Percentiles rank a stretch among this genome's conserved stretches.
These are phyloP conservation scores for Alternaria longipes DNA, from an alignment of 2,329 filamentous ascomycete genomes.

Conservation along the genomic window DNA sequence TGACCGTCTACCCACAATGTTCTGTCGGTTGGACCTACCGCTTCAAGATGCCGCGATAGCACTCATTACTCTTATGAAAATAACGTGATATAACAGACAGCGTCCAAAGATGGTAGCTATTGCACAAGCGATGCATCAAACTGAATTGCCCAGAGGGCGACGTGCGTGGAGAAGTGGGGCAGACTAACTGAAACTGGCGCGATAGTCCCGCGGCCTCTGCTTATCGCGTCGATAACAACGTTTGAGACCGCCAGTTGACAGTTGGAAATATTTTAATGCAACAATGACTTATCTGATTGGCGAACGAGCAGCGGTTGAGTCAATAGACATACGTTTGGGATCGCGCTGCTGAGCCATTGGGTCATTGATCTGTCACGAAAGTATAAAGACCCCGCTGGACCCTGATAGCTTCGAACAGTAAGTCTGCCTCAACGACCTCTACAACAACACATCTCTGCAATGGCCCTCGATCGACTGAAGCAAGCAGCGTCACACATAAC, in stretches of 20 bases:
- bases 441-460: slow-evolving; percentile 42
- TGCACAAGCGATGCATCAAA: slow-evolving; percentile 17
- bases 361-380: slow-evolving; percentile 10
- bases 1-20: not conserved
- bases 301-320: not conserved
- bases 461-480: slow-evolving; percentile 71
- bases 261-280: slow-evolving; percentile 5
- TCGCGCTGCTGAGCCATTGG: slow-evolving; percentile 1
- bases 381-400: slow-evolving; percentile 36
- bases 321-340: not conserved
- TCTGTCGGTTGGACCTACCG: slow-evolving; percentile 5
- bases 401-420: slow-evolving; percentile 18
- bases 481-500: slow-evolving; percentile 70
- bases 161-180: slow-evolving; percentile 21
- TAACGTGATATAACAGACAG: not conserved
- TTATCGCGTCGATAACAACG: slow-evolving; percentile 24
- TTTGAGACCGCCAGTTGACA: slow-evolving; percentile 13
- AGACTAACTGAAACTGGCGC: slow-evolving; percentile 14
- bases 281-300: slow-evolving; percentile 11
- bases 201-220: slow-evolving; percentile 15
- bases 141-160: slow-evolving; percentile 9
- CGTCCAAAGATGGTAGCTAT: slow-evolving; percentile 12
- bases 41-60: not conserved
- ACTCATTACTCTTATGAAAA: not conserved
- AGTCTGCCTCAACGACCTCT: slow-evolving; percentile 7